phyloP scores from a whole-genome alignment of 1,139 yeast genomes.

The Protomyces lactucae-debilis region DNA sequence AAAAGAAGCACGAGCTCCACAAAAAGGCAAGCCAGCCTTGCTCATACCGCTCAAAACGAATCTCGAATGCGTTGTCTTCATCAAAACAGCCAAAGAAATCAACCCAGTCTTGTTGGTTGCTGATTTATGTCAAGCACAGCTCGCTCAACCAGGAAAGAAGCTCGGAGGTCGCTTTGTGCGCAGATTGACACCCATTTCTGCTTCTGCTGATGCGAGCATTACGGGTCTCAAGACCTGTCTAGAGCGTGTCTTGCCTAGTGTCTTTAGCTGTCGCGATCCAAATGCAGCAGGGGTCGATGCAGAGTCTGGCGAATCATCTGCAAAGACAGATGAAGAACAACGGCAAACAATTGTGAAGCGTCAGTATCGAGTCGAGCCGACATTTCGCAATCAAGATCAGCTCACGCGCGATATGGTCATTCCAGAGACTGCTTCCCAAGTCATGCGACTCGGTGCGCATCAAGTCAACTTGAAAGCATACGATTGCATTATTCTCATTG shows the following conservation, averaged over 20 bases:
- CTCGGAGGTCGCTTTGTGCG: constrained; percentile 61
- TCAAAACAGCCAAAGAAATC: constrained; percentile 72
- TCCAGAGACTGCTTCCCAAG: constrained; percentile 62
- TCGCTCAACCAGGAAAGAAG: constrained; percentile 49
- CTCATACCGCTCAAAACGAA: constrained; percentile 64
- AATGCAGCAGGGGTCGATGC: neutral
- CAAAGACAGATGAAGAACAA: constrained; percentile 53
- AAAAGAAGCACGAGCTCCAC: constrained; percentile 42
- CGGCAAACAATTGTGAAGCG: constrained; percentile 38
- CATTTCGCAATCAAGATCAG: constrained; percentile 71
- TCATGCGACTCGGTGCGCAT: constrained; percentile 70
- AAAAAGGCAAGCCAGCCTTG: constrained; percentile 46
- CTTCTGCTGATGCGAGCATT: constrained; percentile 58
- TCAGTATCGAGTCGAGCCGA: constrained; percentile 71
- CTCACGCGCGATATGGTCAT: constrained; percentile 67
- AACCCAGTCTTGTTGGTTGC: constrained; percentile 69
- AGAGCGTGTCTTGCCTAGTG: neutral
- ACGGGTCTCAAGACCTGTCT: constrained; percentile 9
- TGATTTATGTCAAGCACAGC: constrained; percentile 57
- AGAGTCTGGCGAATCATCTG: constrained; percentile 48
- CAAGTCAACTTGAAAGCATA: constrained; percentile 73
- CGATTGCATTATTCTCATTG: constrained; percentile 74
- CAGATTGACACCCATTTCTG: constrained; percentile 71
- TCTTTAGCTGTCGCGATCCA: constrained; percentile 1
- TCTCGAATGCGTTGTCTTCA: constrained; percentile 77